These are phyloP conservation scores for Pelagophyceae sp. DNA, from an alignment of 352 stramenopile genomes.

Conservation along the genomic window DNA sequence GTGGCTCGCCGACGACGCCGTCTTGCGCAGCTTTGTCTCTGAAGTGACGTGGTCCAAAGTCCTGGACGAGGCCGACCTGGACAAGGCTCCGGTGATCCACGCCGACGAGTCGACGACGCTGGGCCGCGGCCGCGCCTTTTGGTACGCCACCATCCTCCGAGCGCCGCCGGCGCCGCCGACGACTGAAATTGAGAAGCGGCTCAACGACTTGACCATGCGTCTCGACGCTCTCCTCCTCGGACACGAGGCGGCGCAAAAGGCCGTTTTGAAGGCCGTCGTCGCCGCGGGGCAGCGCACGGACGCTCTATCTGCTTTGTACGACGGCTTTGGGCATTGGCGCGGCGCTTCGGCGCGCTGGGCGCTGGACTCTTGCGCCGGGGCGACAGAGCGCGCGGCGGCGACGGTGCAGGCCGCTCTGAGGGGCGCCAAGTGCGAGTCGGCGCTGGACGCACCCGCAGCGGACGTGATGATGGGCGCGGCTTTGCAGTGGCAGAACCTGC, in stretches of 20 bases:
- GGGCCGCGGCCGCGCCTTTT: not conserved
- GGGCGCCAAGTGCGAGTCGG: not conserved
- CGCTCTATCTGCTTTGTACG: not conserved
- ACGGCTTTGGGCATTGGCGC: not conserved
- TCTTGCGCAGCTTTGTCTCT: not conserved
- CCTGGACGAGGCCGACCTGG: not conserved
- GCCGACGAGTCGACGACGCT: not conserved
- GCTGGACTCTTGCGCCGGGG: not conserved
- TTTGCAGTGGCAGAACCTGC: not conserved
- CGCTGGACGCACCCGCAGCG: not conserved
- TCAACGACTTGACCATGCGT: not conserved
- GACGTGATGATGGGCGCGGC: not conserved
- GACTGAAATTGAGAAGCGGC: not conserved
- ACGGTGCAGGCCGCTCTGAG: not conserved
- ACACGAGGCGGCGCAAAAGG: not conserved
- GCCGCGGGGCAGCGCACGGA: not conserved
- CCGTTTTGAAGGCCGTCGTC: not conserved
- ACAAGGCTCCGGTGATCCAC: not conserved
- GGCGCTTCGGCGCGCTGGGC: not conserved
- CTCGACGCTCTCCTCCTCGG: not conserved
- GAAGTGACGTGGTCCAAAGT: not conserved
- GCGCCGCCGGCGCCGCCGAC: not conserved
- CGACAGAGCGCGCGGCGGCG: not conserved
- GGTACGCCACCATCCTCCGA: not conserved
- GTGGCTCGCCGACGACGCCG: conserved; percentile 1